phyloP scores from a whole-genome alignment of 495 filamentous ascomycete genomes.

The Margaritispora aquatica region DNA sequence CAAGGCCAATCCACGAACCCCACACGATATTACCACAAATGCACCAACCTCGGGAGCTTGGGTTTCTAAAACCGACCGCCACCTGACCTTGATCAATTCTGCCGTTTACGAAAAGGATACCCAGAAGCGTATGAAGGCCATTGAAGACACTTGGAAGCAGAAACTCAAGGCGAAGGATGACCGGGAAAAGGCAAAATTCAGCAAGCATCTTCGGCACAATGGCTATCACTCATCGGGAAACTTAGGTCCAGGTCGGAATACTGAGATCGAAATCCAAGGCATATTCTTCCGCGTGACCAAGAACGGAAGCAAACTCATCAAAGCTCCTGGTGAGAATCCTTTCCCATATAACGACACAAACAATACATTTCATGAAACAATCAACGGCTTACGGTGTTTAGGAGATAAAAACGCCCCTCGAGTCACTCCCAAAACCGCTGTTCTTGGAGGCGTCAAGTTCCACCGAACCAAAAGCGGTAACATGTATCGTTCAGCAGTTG shows the following conservation, averaged over 20 bases:
- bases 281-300: slow-evolving; percentile 68
- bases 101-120: slow-evolving; percentile 73
- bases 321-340: slow-evolving; percentile 55
- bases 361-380: slow-evolving; percentile 1
- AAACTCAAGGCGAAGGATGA: slow-evolving; percentile 54
- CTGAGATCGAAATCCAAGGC: slow-evolving; percentile 70
- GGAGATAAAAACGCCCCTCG: slow-evolving; percentile 58
- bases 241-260: slow-evolving; percentile 31
- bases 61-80: slow-evolving; percentile 76
- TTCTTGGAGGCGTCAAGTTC: slow-evolving; percentile 78
- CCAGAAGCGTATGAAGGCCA: slow-evolving; percentile 63
- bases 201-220: slow-evolving; percentile 36
- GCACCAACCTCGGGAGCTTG: slow-evolving; percentile 42
- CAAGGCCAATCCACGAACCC: slow-evolving; percentile 18
- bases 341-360: slow-evolving; percentile 15
- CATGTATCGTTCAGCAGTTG: slow-evolving; percentile 67
- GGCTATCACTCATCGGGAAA: slow-evolving; percentile 18
- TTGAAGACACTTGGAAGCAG: slow-evolving; percentile 61
- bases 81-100: slow-evolving; percentile 85
- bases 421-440: slow-evolving; percentile 71
- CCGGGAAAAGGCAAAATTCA: slow-evolving; percentile 56
- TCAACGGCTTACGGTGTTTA: slow-evolving; percentile 42
- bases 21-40: slow-evolving; percentile 30
- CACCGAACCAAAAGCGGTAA: slow-evolving; percentile 89
- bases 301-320: slow-evolving; percentile 80